These are phyloP conservation scores for Acanthamoeba culbertsoni DNA, from an alignment of 208 protist species.

Conservation along the genomic window DNA sequence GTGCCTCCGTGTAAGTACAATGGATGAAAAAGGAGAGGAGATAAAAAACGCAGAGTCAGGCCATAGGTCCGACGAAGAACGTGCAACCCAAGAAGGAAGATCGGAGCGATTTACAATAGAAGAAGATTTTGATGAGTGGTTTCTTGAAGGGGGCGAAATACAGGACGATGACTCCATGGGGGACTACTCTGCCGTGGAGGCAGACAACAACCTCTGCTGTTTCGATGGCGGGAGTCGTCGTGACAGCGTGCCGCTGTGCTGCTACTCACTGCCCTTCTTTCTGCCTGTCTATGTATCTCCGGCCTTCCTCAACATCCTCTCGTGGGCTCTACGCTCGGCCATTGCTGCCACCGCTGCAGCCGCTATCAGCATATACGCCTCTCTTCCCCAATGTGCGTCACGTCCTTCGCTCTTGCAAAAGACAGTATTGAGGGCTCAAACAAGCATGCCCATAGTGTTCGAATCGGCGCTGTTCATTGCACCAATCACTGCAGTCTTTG, in stretches of 20 bases:
- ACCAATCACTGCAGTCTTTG: not conserved
- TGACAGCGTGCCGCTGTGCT: not conserved
- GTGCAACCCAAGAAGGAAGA: not conserved
- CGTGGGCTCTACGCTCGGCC: not conserved
- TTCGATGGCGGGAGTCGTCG: not conserved
- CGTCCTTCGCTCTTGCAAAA: not conserved
- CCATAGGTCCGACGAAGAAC: not conserved
- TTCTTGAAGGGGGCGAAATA: not conserved
- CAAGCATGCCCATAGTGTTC: too few species aligned
- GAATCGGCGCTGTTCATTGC: slow-evolving; percentile 3
- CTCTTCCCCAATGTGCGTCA: not conserved
- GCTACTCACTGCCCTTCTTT: not conserved
- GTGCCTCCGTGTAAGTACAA: too few species aligned
- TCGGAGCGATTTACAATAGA: not conserved
- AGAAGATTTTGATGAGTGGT: not conserved
- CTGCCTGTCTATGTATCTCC: slow-evolving; percentile 11
- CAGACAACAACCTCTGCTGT: slow-evolving; percentile 44
- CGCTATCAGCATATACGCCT: slow-evolving; percentile 24
- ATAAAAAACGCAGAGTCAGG: not conserved
- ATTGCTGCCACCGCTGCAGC: not conserved
- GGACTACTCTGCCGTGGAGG: slow-evolving; percentile 5
- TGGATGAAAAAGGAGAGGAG: not conserved
- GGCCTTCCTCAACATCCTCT: not conserved
- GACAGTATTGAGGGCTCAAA: too few species aligned
- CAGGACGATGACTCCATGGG: not conserved